Evolutionary conservation across 352 stramenopile species (phyloP).

Genomic region (Pythium insidiosum): DNA sequence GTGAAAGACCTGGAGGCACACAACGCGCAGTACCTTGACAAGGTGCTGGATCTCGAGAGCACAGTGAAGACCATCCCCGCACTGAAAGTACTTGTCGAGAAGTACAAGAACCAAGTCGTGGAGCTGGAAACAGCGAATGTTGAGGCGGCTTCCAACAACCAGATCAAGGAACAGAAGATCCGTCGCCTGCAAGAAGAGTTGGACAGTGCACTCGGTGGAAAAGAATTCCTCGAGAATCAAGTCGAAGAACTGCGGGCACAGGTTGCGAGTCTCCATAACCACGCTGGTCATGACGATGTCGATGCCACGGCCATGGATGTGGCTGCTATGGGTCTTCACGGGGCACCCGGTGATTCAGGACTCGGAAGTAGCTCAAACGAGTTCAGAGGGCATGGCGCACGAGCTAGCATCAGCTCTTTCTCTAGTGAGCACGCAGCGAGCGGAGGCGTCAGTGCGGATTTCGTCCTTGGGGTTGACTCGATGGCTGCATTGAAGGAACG

Average conservation of each 20-base stretch:
- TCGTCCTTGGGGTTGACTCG: slow-evolving; percentile 60
- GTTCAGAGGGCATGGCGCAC: no score
- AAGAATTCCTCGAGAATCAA: slow-evolving; percentile 83
- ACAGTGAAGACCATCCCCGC: slow-evolving; percentile 83
- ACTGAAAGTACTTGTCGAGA: slow-evolving; percentile 69
- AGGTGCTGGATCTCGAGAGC: slow-evolving; percentile 78
- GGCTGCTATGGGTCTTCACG: not conserved
- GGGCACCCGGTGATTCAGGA: not conserved
- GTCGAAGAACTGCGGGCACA: slow-evolving; percentile 71
- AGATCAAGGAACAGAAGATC: slow-evolving; percentile 80
- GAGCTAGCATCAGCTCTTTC: slow-evolving; percentile 5
- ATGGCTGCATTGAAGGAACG: slow-evolving; percentile 43
- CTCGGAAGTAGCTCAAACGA: no score
- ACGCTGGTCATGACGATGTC: slow-evolving; percentile 26
- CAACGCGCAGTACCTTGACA: slow-evolving; percentile 78
- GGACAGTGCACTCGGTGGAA: slow-evolving; percentile 67
- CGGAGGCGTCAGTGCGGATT: slow-evolving; percentile 43
- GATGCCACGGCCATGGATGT: slow-evolving; percentile 10
- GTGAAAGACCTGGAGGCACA: slow-evolving; percentile 73
- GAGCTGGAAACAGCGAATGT: slow-evolving; percentile 79
- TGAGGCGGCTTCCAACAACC: slow-evolving; percentile 62
- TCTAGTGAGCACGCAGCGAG: slow-evolving; percentile 22
- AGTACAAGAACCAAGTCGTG: slow-evolving; percentile 87
- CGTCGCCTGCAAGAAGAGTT: slow-evolving; percentile 79
- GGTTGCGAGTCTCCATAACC: slow-evolving; percentile 45